Evolutionary conservation across 176 grass and related monocot species (phyloP).

Genomic region (Carex parvula): DNA sequence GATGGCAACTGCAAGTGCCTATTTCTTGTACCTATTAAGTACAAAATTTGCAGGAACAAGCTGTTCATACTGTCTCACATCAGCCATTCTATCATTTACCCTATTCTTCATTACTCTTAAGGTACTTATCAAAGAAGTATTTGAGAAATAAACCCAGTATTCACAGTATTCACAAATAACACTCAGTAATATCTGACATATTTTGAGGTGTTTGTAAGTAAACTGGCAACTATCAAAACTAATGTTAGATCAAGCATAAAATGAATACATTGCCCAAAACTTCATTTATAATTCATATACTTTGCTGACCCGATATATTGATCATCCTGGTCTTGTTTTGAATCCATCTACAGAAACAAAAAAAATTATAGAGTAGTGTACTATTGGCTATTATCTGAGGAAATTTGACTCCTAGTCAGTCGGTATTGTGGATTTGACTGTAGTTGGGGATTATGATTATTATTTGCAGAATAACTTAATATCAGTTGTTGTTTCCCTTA

Average conservation of each 20-base stretch:
- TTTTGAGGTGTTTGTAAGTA: neutral
- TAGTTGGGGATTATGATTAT: neutral
- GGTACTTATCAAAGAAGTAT: slow-evolving; percentile 33
- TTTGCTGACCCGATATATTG: neutral
- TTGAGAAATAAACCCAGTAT: neutral
- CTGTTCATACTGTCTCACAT: slow-evolving; percentile 71
- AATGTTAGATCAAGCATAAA: neutral
- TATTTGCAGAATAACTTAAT: neutral
- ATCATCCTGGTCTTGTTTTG: neutral
- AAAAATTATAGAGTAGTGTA: neutral
- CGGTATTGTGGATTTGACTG: neutral
- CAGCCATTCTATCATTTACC: slow-evolving; percentile 75
- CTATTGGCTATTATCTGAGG: neutral
- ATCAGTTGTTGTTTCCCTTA: neutral
- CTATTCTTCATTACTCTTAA: slow-evolving; percentile 78
- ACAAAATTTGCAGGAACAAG: slow-evolving; percentile 77
- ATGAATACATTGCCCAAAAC: neutral
- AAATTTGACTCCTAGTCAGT: neutral
- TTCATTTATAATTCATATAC: neutral
- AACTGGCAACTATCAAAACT: neutral
- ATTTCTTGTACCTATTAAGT: slow-evolving; percentile 81
- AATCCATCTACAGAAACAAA: neutral
- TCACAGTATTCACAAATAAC: neutral
- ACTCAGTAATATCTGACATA: neutral
- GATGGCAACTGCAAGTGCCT: slow-evolving; percentile 80